These are phyloP conservation scores for Arthrobotrys sphaeroides DNA, from an alignment of 2,329 filamentous ascomycete species.

Conservation along the genomic window DNA sequence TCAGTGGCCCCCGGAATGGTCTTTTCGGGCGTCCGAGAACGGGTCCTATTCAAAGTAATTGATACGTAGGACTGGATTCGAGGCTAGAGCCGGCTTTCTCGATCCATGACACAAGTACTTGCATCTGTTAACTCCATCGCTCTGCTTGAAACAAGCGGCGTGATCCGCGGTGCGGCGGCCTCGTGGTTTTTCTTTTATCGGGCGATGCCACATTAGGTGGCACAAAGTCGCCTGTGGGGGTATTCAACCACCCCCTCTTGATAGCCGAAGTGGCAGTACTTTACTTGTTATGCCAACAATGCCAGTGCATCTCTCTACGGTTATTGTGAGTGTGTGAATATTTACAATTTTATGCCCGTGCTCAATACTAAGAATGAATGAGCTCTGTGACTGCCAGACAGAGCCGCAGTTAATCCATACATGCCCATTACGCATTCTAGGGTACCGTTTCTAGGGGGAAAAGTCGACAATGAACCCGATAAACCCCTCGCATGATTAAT, in stretches of 20 bases:
- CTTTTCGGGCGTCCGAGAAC: neutral
- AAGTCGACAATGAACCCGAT: no score
- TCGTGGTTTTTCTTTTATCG: neutral
- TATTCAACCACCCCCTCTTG: no score
- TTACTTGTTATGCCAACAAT: no score
- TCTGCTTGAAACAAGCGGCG: no score
- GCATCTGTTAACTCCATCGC: neutral
- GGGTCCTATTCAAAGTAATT: slow-evolving; percentile 6
- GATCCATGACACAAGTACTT: no score
- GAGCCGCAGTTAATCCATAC: neutral
- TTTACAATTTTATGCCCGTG: no score
- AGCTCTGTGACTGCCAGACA: no score
- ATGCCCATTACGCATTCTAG: neutral
- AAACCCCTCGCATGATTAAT: neutral
- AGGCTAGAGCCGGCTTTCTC: slow-evolving; percentile 14
- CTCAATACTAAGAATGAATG: no score
- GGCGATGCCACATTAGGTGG: neutral
- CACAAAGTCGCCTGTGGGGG: neutral
- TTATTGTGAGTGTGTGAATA: no score
- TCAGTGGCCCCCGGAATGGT: no score
- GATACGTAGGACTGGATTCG: neutral
- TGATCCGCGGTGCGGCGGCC: neutral
- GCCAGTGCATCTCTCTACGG: no score
- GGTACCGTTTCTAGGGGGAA: neutral
- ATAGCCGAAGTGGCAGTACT: no score